Conservation (phyloP, 1,284 basidiomycete genomes). For the Ganoderma sp. region DNA sequence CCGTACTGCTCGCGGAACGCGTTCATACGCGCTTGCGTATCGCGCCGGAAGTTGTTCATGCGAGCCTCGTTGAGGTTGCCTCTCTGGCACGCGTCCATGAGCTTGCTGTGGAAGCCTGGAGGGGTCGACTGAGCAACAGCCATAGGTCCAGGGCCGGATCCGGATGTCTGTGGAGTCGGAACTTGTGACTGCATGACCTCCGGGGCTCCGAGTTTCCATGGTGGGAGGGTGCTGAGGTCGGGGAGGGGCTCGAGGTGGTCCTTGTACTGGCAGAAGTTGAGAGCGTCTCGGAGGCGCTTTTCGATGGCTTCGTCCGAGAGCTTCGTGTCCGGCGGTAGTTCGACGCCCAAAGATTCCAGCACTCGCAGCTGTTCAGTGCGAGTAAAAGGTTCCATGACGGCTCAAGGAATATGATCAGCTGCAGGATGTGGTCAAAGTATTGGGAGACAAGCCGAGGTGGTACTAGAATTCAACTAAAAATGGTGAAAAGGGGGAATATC, state of each 20-base stretch:
- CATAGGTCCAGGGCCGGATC: not conserved
- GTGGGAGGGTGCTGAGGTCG: conserved; percentile 2
- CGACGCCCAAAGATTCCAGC: conserved; percentile 35
- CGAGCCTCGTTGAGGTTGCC: conserved; percentile 27
- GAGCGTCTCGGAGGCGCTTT: conserved; percentile 36
- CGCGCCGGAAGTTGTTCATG: not conserved
- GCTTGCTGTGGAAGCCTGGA: not conserved
- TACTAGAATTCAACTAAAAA: not conserved
- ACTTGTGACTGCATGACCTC: not conserved
- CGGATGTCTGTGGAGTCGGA: not conserved
- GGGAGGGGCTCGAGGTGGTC: not conserved
- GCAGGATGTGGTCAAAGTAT: not conserved
- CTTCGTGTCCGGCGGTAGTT: conserved; percentile 37
- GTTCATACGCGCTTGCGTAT: not conserved
- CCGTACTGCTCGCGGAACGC: not conserved
- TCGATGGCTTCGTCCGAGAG: conserved; percentile 37
- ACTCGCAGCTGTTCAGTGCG: conserved; percentile 20
- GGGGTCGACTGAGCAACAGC: not conserved
- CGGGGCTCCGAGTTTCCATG: not conserved
- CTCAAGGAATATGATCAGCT: not conserved
- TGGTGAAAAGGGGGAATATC: not conserved
- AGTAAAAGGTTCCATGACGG: conserved; percentile 15
- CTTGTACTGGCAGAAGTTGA: conserved; percentile 28
- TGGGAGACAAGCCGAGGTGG: not conserved
- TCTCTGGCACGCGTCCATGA: conserved; percentile 15